phyloP scores from a whole-genome alignment of 805 yeast genomes.

The Kodamaea leandrae region DNA sequence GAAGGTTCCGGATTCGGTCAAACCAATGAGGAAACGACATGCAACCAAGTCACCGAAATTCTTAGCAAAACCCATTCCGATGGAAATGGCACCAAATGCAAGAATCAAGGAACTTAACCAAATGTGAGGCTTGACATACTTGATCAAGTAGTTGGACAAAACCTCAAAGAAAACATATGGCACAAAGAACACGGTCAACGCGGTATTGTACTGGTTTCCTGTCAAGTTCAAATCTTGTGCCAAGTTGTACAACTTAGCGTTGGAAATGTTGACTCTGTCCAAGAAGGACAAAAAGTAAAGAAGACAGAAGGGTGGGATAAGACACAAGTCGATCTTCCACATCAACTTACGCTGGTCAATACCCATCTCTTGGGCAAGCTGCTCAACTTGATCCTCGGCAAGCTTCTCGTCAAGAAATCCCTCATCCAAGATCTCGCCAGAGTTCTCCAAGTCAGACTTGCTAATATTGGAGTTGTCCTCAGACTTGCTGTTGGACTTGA shows the following conservation, averaged over 20 bases:
- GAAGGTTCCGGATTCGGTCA: slow-evolving; percentile 69
- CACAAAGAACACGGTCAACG: slow-evolving; percentile 67
- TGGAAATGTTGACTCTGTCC: slow-evolving; percentile 80
- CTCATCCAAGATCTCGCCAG: neutral
- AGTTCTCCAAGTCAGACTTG: neutral
- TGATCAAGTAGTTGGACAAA: slow-evolving; percentile 60
- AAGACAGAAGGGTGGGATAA: slow-evolving; percentile 74
- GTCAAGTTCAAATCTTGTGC: slow-evolving; percentile 49
- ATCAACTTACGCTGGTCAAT: slow-evolving; percentile 55
- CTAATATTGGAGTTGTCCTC: neutral
- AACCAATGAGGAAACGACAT: slow-evolving; percentile 64
- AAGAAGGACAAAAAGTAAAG: slow-evolving; percentile 73
- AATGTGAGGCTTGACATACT: slow-evolving; percentile 57
- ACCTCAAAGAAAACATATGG: slow-evolving; percentile 67
- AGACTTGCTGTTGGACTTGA: no score
- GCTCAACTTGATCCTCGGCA: slow-evolving; percentile 16
- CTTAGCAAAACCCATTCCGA: slow-evolving; percentile 61
- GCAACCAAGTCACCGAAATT: slow-evolving; percentile 59
- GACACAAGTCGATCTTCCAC: slow-evolving; percentile 65
- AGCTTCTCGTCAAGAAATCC: slow-evolving; percentile 5
- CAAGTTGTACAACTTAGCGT: slow-evolving; percentile 75
- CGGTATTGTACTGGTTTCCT: slow-evolving; percentile 61
- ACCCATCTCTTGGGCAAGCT: slow-evolving; percentile 32
- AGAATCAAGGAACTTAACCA: slow-evolving; percentile 62
- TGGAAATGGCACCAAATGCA: slow-evolving; percentile 60